These are phyloP conservation scores for Letharia columbiana DNA, from an alignment of 495 filamentous ascomycete genomes.

Conservation along the genomic window DNA sequence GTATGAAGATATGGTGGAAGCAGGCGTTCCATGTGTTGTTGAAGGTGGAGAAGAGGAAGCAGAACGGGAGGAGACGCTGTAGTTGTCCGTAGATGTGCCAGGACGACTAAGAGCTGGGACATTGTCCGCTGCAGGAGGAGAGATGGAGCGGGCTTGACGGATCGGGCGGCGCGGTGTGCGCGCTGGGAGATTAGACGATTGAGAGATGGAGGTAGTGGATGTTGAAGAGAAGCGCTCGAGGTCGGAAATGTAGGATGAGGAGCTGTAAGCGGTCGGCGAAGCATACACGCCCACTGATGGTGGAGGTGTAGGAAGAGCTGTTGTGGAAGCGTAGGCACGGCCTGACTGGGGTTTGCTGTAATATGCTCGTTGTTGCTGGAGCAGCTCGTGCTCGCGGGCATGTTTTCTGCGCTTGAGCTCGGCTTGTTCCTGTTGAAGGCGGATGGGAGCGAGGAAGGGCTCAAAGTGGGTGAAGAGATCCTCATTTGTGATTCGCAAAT, in stretches of 20 bases:
- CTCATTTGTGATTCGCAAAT: constrained; percentile 70
- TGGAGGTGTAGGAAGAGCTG: constrained; percentile 19
- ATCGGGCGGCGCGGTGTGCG: constrained; percentile 31
- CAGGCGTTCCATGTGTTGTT: constrained; percentile 34
- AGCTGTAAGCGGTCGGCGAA: constrained; percentile 26
- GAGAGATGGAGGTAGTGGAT: constrained; percentile 32
- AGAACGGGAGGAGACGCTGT: constrained; percentile 38
- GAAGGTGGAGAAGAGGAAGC: constrained; percentile 41
- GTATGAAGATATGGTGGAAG: constrained; percentile 25
- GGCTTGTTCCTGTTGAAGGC: constrained; percentile 36
- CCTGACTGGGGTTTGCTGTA: constrained; percentile 30
- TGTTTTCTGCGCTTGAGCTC: constrained; percentile 22
- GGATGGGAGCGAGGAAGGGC: constrained; percentile 79
- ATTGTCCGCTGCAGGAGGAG: constrained; percentile 42
- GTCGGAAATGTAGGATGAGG: constrained; percentile 30
- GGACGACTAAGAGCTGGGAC: constrained; percentile 38
- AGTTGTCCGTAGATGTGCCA: constrained; percentile 38
- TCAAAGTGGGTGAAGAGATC: constrained; percentile 86
- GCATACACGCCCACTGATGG: constrained; percentile 20
- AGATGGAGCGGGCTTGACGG: constrained; percentile 40
- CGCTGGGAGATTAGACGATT: constrained; percentile 29
- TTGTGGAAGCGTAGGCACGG: constrained; percentile 17
- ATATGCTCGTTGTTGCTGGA: constrained; percentile 34
- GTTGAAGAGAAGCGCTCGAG: constrained; percentile 28
- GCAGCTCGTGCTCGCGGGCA: constrained; percentile 29